These are phyloP conservation scores for Cyclotella kingstonii DNA, from an alignment of 108 stramenopile species.

Conservation along the genomic window DNA sequence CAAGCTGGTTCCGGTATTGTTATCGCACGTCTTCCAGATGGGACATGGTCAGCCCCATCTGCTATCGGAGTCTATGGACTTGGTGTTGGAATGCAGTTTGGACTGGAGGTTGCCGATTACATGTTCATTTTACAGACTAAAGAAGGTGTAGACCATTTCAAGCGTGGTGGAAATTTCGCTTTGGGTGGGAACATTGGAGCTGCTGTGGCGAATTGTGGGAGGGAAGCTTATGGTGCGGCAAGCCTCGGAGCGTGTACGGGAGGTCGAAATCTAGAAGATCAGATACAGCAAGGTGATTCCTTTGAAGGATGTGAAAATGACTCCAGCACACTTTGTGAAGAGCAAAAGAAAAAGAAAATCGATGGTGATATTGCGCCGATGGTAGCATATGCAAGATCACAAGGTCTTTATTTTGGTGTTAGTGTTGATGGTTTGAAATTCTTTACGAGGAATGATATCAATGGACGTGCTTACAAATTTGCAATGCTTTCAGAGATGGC, in stretches of 20 bases:
- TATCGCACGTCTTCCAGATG: constrained; percentile 73
- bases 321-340: constrained; percentile 14
- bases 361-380: constrained; percentile 68
- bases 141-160: constrained; percentile 82
- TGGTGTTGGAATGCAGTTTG: constrained; percentile 84
- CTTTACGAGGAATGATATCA: constrained; percentile 77
- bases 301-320: constrained; percentile 33
- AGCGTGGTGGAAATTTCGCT: constrained; percentile 65
- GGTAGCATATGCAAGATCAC: constrained; percentile 84
- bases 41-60: constrained; percentile 88
- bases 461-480: constrained; percentile 78
- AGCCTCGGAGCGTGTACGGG: constrained; percentile 54
- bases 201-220: constrained; percentile 67
- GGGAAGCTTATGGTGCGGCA: constrained; percentile 84
- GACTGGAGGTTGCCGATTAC: constrained; percentile 83
- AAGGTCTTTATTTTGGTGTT: constrained; percentile 86
- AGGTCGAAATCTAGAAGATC: constrained; percentile 26
- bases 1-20: constrained; percentile 86
- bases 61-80: constrained; percentile 81
- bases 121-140: constrained; percentile 83
- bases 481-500: constrained; percentile 48
- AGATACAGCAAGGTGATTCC: constrained; percentile 62
- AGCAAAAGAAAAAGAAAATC: constrained; percentile 29
- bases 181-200: constrained; percentile 83
- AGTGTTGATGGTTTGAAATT: constrained; percentile 82